Evolutionary conservation across 208 protist species (phyloP), one percentile per base, ranked within the genome.

Genomic region (Perkinsela sp.): DNA sequence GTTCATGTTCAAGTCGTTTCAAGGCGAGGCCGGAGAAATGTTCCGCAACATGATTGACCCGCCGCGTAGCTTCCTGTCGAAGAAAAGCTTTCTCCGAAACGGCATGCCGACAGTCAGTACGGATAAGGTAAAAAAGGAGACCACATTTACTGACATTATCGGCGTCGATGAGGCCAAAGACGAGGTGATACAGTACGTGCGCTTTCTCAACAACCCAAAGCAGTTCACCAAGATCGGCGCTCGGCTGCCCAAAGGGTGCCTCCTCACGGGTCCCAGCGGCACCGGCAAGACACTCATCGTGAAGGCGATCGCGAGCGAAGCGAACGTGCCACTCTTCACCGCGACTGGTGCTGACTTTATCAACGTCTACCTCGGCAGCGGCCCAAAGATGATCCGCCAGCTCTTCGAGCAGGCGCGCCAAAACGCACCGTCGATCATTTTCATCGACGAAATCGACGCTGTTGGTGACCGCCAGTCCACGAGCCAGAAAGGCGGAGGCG

Each of bases 381-480:
- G 90, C 28, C 90, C 91, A 28, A 84, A 93, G 73, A 80, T 92
- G 67, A 90, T 97, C 29, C 82, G 94, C 6, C 91, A 98, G 73
- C 81, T 97, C 29, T 97, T 97, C 79, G 73, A 77, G 30, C 79
- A 96, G 80, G 95, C 94, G 1, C 78, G 91, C 31, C 80, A 80
- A 30, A 91, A 86, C 28, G 79, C 91, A n/a, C 94, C 92, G 13
- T 85, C 88, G 66, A 96, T 97, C 72, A 81, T 97, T 68, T 97
- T 96, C 72, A 96, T 97, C 68, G 95, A 98, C 74, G 95, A 98
- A 78, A 95, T 98, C 71, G 95, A 98, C 76, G 94, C 94, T 40
- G 90, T 98, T 66, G 95, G 94, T 22, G 73, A 80, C 29, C 78
- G 81, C 16, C 22, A 30, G 13, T 83, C 83, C 71, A 73, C 79